These are phyloP conservation scores for Tanozyma kutaoensis DNA, from an alignment of 805 yeast genomes.

Conservation along the genomic window DNA sequence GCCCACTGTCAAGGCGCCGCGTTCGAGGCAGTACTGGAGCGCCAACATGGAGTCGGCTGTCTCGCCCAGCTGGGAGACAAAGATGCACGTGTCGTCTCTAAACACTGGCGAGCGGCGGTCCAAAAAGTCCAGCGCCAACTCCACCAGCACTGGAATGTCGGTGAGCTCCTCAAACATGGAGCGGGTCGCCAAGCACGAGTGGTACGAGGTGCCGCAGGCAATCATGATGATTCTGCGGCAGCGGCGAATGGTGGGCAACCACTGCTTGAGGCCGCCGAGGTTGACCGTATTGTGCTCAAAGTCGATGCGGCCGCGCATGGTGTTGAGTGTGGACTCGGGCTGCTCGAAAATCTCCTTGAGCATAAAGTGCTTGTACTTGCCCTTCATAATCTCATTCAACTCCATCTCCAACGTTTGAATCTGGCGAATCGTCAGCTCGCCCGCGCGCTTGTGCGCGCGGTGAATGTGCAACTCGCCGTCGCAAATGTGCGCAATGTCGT, in stretches of 20 bases:
- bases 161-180: constrained; percentile 93
- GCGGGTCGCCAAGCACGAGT: constrained; percentile 95
- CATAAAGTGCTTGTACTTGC: constrained; percentile 93
- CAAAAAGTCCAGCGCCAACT: constrained; percentile 86
- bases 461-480: constrained; percentile 98
- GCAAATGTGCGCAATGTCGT: constrained; percentile 95
- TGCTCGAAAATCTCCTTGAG: constrained; percentile 98
- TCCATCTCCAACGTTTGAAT: constrained; percentile 96
- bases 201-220: constrained; percentile 99
- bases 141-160: constrained; percentile 87
- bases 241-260: constrained; percentile 80
- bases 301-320: constrained; percentile 98
- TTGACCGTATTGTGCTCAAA: constrained; percentile 66
- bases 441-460: constrained; percentile 73
- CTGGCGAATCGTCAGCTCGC: constrained; percentile 87
- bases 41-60: constrained; percentile 97
- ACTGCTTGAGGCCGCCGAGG: constrained; percentile 81
- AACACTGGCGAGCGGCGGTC: constrained; percentile 95
- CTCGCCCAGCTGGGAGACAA: constrained; percentile 98
- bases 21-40: constrained; percentile 85
- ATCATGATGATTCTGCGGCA: constrained; percentile 94
- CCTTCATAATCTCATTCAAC: constrained; percentile 96
- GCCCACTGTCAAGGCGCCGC: constrained; percentile 96
- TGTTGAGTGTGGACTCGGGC: constrained; percentile 95
- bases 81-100: constrained; percentile 94